Conservation (phyloP, 1,284 basidiomycete genomes). For the Ganoderma lucidum region DNA sequence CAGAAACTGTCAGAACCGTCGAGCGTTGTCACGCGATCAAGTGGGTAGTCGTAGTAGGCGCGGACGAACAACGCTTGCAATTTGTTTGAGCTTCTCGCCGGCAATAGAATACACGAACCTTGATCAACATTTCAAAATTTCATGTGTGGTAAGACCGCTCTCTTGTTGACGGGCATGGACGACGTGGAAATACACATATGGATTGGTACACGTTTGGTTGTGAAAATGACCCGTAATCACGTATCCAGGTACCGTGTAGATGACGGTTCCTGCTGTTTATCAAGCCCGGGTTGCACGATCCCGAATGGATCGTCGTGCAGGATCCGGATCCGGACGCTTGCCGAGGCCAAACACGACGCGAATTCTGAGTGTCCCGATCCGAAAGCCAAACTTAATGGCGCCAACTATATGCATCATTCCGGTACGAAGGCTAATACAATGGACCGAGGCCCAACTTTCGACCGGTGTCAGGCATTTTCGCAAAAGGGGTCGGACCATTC, state of each 20-base stretch:
- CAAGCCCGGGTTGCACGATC: not conserved
- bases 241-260: not conserved
- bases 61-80: not conserved
- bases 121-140: not conserved
- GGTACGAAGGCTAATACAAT: not conserved
- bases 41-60: not conserved
- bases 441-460: not conserved
- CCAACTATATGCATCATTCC: not conserved
- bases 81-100: not conserved
- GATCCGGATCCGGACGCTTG: not conserved
- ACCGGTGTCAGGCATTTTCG: not conserved
- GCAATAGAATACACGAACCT: not conserved
- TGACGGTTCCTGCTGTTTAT: not conserved
- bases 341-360: not conserved
- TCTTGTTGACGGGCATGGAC: too few relatives aligned
- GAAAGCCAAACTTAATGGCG: not conserved
- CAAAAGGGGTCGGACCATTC: not conserved
- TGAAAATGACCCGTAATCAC: not conserved
- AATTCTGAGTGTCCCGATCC: not conserved
- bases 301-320: not conserved
- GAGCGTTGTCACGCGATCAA: not conserved
- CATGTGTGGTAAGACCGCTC: too few relatives aligned
- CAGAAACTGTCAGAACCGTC: not conserved
- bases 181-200: too few relatives aligned
- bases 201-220: not conserved